A percentile compares a stretch with the other conserved stretches of the same genome.
Evolutionary conservation across 2,329 filamentous ascomycete species (phyloP).

Genomic region (Sclerotinia subarctica): DNA sequence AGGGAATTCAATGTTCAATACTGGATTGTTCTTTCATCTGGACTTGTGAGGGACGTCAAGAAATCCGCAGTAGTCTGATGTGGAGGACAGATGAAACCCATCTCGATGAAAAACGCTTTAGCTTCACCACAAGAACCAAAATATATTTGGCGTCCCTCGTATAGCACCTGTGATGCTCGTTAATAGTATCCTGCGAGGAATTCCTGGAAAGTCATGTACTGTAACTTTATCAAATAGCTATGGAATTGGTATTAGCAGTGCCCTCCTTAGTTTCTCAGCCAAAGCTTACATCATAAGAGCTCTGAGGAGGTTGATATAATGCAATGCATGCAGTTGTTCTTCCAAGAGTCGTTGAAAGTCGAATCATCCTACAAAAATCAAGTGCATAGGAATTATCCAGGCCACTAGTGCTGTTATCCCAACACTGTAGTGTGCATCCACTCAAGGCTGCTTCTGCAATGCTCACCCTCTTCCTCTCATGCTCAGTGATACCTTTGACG

Average conservation of each 20-base stretch:
- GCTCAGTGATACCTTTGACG: conserved; percentile 72
- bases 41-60: conserved; percentile 69
- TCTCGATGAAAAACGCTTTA: conserved; percentile 64
- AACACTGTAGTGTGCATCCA: conserved; percentile 65
- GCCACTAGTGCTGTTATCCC: conserved; percentile 75
- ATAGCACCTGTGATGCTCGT: conserved; percentile 50
- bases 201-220: not conserved
- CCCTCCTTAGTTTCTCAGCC: no score
- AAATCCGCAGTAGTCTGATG: conserved; percentile 60
- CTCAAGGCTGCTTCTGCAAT: conserved; percentile 76
- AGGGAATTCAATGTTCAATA: not conserved
- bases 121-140: conserved; percentile 63
- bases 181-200: not conserved
- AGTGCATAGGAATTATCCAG: conserved; percentile 71
- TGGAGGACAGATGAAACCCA: conserved; percentile 70
- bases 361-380: conserved; percentile 66
- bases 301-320: conserved; percentile 69
- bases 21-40: conserved; percentile 38
- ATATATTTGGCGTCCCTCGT: conserved; percentile 67
- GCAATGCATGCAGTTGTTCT: conserved; percentile 62
- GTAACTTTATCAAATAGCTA: conserved; percentile 62
- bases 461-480: conserved; percentile 75
- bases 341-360: conserved; percentile 62
- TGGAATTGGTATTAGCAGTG: not conserved
- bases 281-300: conserved; percentile 57